A percentile compares a stretch with the other conserved stretches of the same genome.
These are phyloP conservation scores for Leccinellum albellum DNA, from an alignment of 768 basidiomycete genomes.

Conservation along the genomic window DNA sequence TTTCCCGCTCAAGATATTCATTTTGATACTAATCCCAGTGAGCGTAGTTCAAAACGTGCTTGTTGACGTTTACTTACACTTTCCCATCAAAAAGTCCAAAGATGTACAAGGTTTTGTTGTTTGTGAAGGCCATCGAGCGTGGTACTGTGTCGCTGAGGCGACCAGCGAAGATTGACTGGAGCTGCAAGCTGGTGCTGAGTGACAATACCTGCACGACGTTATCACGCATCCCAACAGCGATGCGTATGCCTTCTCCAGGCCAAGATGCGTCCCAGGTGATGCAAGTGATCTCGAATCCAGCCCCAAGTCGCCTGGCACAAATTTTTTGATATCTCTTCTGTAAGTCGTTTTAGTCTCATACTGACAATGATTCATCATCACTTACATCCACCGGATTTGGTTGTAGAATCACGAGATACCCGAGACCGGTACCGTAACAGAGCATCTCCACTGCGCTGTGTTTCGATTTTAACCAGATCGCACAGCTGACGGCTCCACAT, in stretches of 20 bases:
- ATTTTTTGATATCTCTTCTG: constrained; percentile 7
- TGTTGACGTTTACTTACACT: not conserved
- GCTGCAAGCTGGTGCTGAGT: not conserved
- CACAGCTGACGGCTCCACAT: not conserved
- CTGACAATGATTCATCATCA: not conserved
- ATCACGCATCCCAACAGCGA: not conserved
- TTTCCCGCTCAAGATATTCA: not conserved
- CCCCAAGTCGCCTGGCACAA: constrained; percentile 2
- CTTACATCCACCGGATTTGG: constrained; percentile 7
- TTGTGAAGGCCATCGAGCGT: not conserved
- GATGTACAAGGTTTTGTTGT: not conserved
- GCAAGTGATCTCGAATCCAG: constrained; percentile 23
- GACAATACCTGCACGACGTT: not conserved
- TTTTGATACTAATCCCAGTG: not conserved
- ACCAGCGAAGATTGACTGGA: not conserved
- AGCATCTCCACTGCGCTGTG: not conserved
- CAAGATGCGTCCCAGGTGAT: not conserved
- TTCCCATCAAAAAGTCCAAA: not conserved
- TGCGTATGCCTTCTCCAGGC: not conserved
- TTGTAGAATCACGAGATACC: constrained; percentile 5
- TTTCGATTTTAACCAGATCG: constrained; percentile 1
- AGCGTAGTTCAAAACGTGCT: not conserved
- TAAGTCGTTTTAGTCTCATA: not conserved
- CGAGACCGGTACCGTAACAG: constrained; percentile 5
- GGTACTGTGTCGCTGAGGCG: not conserved